phyloP scores from a whole-genome alignment of 768 basidiomycete species.

The Boletales sp. region DNA sequence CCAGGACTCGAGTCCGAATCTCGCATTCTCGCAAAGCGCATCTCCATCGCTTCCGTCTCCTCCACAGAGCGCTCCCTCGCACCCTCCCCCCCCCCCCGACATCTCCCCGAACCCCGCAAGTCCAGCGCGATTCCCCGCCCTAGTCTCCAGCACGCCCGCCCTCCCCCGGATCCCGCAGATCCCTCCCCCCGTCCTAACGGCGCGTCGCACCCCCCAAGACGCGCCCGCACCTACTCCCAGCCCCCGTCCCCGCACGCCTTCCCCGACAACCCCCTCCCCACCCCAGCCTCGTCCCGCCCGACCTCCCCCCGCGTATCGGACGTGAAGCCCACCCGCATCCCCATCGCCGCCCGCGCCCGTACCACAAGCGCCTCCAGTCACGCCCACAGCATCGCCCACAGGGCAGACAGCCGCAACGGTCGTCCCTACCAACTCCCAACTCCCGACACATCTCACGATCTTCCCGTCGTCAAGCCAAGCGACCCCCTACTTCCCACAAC shows the following conservation, averaged over 20 bases:
- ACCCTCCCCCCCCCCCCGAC: conserved; percentile 17
- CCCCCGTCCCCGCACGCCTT: conserved; percentile 35
- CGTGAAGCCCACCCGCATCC: conserved; percentile 47
- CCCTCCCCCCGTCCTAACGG: conserved; percentile 14
- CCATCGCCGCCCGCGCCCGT: conserved; percentile 38
- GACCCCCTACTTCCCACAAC: conserved; percentile 29
- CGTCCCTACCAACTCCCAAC: conserved; percentile 23
- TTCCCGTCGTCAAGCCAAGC: conserved; percentile 27
- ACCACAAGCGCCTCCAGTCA: conserved; percentile 42
- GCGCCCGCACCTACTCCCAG: conserved; percentile 63
- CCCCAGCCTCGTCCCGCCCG: conserved; percentile 37
- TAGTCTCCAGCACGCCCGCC: conserved; percentile 36
- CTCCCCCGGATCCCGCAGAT: conserved; percentile 20
- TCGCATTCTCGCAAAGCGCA: conserved; percentile 67
- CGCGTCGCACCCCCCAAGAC: conserved; percentile 30
- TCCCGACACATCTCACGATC: conserved; percentile 29
- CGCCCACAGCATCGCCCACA: conserved; percentile 30
- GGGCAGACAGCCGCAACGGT: conserved; percentile 37
- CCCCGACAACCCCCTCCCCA: conserved; percentile 28
- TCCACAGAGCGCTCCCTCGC: conserved; percentile 39
- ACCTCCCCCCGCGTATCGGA: conserved; percentile 43
- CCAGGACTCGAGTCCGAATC: conserved; percentile 81
- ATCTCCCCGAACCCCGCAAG: conserved; percentile 32
- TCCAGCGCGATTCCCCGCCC: conserved; percentile 46
- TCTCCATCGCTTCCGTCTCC: conserved; percentile 69